These are phyloP conservation scores for Thelonectria rubi DNA, from an alignment of 2,329 filamentous ascomycete species.

Conservation along the genomic window DNA sequence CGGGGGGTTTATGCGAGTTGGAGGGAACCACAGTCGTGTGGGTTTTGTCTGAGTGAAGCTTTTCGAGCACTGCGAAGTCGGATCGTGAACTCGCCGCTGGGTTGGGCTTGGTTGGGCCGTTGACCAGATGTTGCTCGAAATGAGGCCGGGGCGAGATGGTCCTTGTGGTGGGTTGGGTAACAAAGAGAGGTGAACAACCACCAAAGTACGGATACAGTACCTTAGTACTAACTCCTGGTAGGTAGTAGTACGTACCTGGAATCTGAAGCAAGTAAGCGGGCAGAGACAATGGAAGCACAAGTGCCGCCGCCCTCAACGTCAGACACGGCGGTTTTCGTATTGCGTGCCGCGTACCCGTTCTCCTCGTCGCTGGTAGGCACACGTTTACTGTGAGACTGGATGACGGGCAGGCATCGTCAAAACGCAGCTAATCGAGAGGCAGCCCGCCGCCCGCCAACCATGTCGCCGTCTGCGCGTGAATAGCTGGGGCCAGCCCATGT, in stretches of 20 bases:
- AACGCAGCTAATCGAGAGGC: slow-evolving; percentile 15
- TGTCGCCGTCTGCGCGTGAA: slow-evolving; percentile 17
- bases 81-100: slow-evolving; percentile 6
- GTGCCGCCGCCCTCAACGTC: not conserved
- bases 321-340: slow-evolving; percentile 3
- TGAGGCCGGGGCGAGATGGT: not conserved
- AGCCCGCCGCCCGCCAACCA: slow-evolving; percentile 5
- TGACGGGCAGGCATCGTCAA: not conserved
- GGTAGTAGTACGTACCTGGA: no score
- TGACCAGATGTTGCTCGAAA: not conserved
- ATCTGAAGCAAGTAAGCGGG: not conserved
- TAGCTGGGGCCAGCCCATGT: slow-evolving; percentile 3
- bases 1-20: slow-evolving; percentile 25
- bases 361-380: not conserved
- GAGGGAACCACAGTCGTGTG: slow-evolving; percentile 17
- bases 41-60: slow-evolving; percentile 11
- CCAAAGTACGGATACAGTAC: no score
- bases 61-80: slow-evolving; percentile 14
- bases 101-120: not conserved
- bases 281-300: not conserved
- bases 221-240: no score
- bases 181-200: not conserved
- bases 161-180: slow-evolving; percentile 16
- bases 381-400: slow-evolving; percentile 18
- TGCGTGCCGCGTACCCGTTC: slow-evolving; percentile 20